Base-by-base conservation (phyloP, 2,329 filamentous ascomycete genomes). In the Ascocoryne sarcoides region DNA sequence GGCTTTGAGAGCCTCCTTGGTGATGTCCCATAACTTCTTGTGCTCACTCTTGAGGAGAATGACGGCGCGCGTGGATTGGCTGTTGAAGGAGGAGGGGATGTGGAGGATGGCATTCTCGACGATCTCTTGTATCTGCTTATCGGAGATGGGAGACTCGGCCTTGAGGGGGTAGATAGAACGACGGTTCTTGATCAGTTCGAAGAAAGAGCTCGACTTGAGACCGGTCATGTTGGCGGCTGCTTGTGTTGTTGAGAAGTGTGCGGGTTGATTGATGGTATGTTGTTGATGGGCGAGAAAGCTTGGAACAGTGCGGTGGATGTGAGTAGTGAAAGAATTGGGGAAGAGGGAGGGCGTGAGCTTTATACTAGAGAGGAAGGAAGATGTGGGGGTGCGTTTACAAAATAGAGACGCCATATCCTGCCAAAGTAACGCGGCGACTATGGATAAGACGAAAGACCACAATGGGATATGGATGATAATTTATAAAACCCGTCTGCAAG, bases 51-150 rank as follows among this genome's bases (percentile, higher is more conserved):
- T 81, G 57, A 92, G 72, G 40, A 95, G 76, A 37, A 95, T 74
- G 35, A 94, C 74, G 43, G 83, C 66, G 44, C 89, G 81, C 51
- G 84, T 82, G 52, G 79, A 79, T 69, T 95, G 89, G 31, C 79
- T 84, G 77, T 95, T 95, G 80, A 95, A 95, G 49, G 81, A 79
- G 38, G 76, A 82, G 31, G 89, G 89, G 2, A 82, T 71, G 61
- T 87, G 71, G 44, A 76, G 68, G 51, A 92, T 68, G 40, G 77
- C 70, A 51, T 76, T 62, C 61, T 70, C 66, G 60, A 79, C 72
- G 58, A 89, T 75, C 54, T 83, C 74, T 56, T 75, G 65, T 62
- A 89, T 68, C 56, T 73, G 69, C 40, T 65, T 62, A 51, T 71
- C 69, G 54, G 69, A 61, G 60, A 82, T 67, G 57, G 76, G 58